These are phyloP conservation scores for Dendrobium nobile DNA, from an alignment of 106 monocot species.

Conservation along the genomic window DNA sequence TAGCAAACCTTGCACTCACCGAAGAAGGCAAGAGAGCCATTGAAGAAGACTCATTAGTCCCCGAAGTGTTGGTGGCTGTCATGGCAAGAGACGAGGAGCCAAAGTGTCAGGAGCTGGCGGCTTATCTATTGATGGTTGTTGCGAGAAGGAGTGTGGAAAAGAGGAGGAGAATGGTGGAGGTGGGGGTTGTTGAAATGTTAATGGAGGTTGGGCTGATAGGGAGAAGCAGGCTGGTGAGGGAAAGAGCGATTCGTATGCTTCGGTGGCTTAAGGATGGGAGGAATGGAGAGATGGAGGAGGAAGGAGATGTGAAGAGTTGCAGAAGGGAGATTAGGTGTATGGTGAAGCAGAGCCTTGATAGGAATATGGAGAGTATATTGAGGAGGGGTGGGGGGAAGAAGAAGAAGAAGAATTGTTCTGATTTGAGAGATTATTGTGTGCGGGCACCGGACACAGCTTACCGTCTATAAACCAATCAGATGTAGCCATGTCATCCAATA, in stretches of 20 bases:
- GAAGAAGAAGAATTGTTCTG: background rate
- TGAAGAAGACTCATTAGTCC: conserved; percentile 28
- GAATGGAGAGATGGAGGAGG: background rate
- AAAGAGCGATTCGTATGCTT: conserved; percentile 51
- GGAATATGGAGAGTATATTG: conserved; percentile 53
- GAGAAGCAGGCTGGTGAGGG: conserved; percentile 38
- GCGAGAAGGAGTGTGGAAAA: conserved; percentile 25
- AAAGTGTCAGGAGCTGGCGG: conserved; percentile 49
- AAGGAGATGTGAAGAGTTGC: conserved; percentile 1
- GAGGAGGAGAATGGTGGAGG: conserved; percentile 33
- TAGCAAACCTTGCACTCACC: conserved; percentile 42
- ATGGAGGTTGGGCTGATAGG: conserved; percentile 63
- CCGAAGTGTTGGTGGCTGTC: conserved; percentile 32
- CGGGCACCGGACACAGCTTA: no score
- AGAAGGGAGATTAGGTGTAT: conserved; percentile 30
- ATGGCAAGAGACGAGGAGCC: conserved; percentile 37
- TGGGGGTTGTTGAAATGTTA: conserved; percentile 42
- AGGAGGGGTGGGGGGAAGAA: conserved; percentile 19
- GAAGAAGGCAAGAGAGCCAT: conserved; percentile 31
- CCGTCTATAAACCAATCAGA: no score
- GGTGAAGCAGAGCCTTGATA: conserved; percentile 68
- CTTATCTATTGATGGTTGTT: conserved; percentile 49
- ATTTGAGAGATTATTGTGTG: no score
- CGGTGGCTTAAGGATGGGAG: conserved; percentile 55
- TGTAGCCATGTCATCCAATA: no score